phyloP scores from a whole-genome alignment of 805 yeast species.

The Ogataea ganodermae region DNA sequence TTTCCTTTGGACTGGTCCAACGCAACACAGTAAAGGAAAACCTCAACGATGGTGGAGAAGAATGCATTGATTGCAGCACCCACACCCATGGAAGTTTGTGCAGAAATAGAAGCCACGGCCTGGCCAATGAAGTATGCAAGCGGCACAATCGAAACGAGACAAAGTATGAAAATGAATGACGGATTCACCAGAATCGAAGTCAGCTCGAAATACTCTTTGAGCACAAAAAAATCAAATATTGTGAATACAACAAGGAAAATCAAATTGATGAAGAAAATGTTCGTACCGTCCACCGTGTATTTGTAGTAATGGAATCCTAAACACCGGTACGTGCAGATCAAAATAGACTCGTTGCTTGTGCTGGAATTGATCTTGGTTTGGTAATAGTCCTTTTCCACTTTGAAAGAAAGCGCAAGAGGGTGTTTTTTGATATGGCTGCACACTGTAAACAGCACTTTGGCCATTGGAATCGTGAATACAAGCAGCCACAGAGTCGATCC shows the following conservation, averaged over 20 bases:
- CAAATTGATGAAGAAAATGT: constrained; percentile 86
- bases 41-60: constrained; percentile 93
- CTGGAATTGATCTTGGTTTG: constrained; percentile 29
- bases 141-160: constrained; percentile 85
- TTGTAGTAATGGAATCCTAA: constrained; percentile 93
- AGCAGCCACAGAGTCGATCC: constrained; percentile 72
- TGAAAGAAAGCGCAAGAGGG: constrained; percentile 85
- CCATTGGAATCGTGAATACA: constrained; percentile 93
- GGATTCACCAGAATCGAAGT: constrained; percentile 57
- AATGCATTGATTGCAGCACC: constrained; percentile 98
- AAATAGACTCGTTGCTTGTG: constrained; percentile 56
- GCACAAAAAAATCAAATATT: constrained; percentile 70
- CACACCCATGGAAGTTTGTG: constrained; percentile 98
- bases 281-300: constrained; percentile 95
- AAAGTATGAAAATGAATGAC: constrained; percentile 66
- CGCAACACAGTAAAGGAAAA: constrained; percentile 90
- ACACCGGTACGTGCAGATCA: constrained; percentile 89
- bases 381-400: constrained; percentile 55
- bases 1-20: constrained; percentile 80
- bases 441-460: constrained; percentile 69
- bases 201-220: constrained; percentile 47
- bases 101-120: constrained; percentile 98
- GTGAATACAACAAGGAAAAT: constrained; percentile 79
- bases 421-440: constrained; percentile 82
- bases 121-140: constrained; percentile 97